Base-by-base conservation (phyloP, 164 flowering plant genomes). In the Cinnamomum chago region DNA sequence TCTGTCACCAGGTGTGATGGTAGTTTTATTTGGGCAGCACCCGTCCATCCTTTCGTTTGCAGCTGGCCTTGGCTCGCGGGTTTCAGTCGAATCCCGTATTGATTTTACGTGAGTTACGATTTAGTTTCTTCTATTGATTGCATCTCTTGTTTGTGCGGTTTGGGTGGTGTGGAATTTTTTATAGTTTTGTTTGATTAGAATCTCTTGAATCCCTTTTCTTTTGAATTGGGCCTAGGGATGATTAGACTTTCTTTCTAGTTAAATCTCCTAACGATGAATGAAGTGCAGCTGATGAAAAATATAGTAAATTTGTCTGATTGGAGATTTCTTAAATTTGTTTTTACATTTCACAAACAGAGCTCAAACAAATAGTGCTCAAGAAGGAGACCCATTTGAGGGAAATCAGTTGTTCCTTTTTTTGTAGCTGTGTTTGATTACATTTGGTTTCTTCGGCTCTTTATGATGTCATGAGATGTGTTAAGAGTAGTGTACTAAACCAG, bases 21-120 rank as follows among this genome's bases (percentile, higher is more conserved):
- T 95, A 52, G 91, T 93, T 77, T 84, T 95, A 47, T 90, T 93
- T 73, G 86, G 86, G 68, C 82, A 79, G 78, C 83, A 90, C 80
- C 86, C 89, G 11, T 55, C 60, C 20, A 84, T 84, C 78, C 72
- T 79, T 79, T 81, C 88, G 40, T 84, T 89, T 70, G 89, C 95
- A 7, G 79, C 50, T 62, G 67, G 72, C 17, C 82, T 92, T 67
- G 85, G 87, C 72, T 79, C 90, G 2, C 85, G 95, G 71, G 89
- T 92, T 77, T 81, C 84, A 5, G 86, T 93, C 13, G 98, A 93
- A 60, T 77, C 90, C 52, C 68, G 81, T 28, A 88, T 93, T 33
- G 99, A 93, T 81, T 95, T 89, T 86, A 85, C 98, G 98, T 95
- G 82, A 88, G 98, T n/a, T 15, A 28, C 2, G 2, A 52, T 62